phyloP scores from a whole-genome alignment of 495 filamentous ascomycete species.

The Chlorociboria aeruginascens region DNA sequence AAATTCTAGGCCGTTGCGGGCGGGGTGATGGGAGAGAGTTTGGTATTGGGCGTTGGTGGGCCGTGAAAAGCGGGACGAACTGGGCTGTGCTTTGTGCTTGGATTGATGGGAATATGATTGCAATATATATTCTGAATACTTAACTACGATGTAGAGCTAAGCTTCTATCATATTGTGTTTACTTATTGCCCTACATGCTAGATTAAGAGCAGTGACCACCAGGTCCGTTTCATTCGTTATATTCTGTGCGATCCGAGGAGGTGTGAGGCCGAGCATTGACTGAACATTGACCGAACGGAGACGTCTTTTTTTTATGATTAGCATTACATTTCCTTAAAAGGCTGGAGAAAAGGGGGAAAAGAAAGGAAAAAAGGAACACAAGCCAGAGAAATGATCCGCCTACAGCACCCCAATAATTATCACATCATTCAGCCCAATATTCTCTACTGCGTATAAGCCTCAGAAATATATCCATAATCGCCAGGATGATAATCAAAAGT shows the following conservation, averaged over 20 bases:
- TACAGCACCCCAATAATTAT: conserved; percentile 63
- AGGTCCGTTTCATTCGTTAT: conserved; percentile 44
- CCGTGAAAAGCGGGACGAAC: too few relatives aligned
- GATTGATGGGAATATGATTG: too few relatives aligned
- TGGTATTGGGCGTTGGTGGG: too few relatives aligned
- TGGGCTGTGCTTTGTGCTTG: too few relatives aligned
- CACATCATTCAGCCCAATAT: conserved; percentile 55
- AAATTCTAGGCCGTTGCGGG: background rate
- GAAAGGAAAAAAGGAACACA: too few relatives aligned
- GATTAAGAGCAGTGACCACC: conserved; percentile 31
- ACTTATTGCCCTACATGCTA: too few relatives aligned
- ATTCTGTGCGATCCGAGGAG: conserved; percentile 51
- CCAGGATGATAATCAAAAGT: conserved; percentile 54
- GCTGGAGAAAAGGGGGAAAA: background rate
- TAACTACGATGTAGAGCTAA: too few relatives aligned
- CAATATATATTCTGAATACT: too few relatives aligned
- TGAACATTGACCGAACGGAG: conserved; percentile 52
- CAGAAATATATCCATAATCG: conserved; percentile 61
- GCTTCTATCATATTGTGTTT: too few relatives aligned
- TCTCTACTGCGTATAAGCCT: conserved; percentile 62
- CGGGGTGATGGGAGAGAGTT: background rate
- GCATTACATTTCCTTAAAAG: background rate
- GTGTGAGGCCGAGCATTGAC: conserved; percentile 54
- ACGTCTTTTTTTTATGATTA: conserved; percentile 30
- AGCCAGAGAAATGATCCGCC: conserved; percentile 42